Conservation (phyloP, 768 basidiomycete genomes). For the Rickenella mellea region DNA sequence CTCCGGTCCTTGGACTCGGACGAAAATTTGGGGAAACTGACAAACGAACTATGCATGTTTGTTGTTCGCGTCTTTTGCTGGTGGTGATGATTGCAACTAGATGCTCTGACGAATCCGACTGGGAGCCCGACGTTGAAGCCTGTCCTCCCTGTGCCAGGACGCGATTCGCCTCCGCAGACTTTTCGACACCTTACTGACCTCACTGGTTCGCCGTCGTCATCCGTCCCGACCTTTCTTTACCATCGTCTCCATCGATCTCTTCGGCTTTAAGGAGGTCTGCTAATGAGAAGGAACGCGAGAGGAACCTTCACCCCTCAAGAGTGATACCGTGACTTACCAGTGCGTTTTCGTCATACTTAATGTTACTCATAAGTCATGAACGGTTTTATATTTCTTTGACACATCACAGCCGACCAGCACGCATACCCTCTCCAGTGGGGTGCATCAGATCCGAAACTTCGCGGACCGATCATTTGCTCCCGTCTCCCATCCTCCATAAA, state of each 20-base stretch:
- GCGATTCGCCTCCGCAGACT: constrained; percentile 6
- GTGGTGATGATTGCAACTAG: constrained; percentile 37
- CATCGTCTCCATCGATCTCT: too few species aligned
- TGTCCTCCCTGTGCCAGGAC: too few species aligned
- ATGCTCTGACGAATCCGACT: too few species aligned
- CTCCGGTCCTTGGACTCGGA: too few species aligned
- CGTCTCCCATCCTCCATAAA: constrained; percentile 80
- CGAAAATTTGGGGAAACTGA: too few species aligned
- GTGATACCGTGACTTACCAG: constrained; percentile 83
- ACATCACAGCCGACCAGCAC: constrained; percentile 59
- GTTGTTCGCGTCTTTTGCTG: constrained; percentile 20
- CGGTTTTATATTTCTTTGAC: constrained; percentile 1
- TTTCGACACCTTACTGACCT: background rate
- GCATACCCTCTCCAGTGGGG: constrained; percentile 83
- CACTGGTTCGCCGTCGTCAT: constrained; percentile 1
- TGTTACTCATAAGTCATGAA: too few species aligned
- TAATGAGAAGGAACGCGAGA: constrained; percentile 61
- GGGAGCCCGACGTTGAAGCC: too few species aligned
- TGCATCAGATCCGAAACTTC: constrained; percentile 45
- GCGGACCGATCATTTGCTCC: constrained; percentile 86
- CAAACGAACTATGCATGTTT: background rate
- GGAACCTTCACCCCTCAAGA: constrained; percentile 67
- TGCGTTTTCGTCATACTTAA: constrained; percentile 27
- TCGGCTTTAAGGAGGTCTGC: too few species aligned
- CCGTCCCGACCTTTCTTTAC: background rate